Percentiles rank a stretch among this genome's conserved stretches.
Evolutionary conservation across 2,329 filamentous ascomycete genomes (phyloP).

Genomic region (Lomentospora prolificans): DNA sequence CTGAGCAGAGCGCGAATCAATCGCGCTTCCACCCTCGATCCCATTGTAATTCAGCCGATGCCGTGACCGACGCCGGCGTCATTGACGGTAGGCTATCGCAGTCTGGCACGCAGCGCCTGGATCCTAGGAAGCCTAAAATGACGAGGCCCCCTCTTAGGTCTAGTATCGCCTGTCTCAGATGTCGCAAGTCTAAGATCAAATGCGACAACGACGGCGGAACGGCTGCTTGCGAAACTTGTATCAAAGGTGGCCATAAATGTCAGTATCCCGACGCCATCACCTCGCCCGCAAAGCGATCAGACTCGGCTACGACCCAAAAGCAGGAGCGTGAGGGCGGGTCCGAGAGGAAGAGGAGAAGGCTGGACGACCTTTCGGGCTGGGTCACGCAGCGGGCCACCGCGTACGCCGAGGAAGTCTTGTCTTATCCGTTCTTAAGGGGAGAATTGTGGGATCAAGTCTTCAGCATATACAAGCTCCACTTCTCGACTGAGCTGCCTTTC

Average conservation of each 20-base stretch:
- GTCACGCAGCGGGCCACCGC: conserved; percentile 15
- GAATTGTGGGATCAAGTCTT: conserved; percentile 61
- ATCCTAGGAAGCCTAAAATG: conserved; percentile 3
- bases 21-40: not conserved
- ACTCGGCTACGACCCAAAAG: conserved; percentile 25
- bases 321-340: conserved; percentile 31
- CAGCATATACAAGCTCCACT: conserved; percentile 61
- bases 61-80: not conserved
- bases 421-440: conserved; percentile 50
- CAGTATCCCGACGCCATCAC: conserved; percentile 47
- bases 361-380: conserved; percentile 26
- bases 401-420: conserved; percentile 49
- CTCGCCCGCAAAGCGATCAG: conserved; percentile 30
- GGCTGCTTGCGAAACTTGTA: conserved; percentile 65
- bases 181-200: conserved; percentile 75
- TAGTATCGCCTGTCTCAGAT: conserved; percentile 68
- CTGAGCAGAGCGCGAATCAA: not conserved
- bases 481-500: conserved; percentile 63
- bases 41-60: not conserved
- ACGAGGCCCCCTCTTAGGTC: conserved; percentile 54
- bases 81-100: not conserved
- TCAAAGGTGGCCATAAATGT: conserved; percentile 62
- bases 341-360: conserved; percentile 39
- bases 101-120: not conserved
- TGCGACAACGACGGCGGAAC: conserved; percentile 70